A percentile compares a stretch with the other conserved stretches of the same genome.
phyloP scores from a whole-genome alignment of 371 early-diverging fungal species.

The Mucor indicus region DNA sequence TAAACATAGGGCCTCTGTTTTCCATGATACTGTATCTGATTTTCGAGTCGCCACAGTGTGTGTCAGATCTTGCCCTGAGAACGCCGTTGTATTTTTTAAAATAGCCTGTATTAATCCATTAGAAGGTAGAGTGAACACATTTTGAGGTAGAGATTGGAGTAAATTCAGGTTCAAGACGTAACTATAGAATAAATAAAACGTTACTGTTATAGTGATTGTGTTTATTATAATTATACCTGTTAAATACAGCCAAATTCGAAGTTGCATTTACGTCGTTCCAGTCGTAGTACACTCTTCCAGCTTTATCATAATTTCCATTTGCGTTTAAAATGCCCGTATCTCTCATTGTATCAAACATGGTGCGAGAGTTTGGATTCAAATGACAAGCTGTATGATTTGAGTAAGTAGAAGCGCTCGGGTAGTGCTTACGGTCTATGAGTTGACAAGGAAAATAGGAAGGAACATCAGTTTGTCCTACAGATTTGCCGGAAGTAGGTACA shows the following conservation, averaged over 20 bases:
- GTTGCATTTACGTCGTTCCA: slow-evolving; percentile 64
- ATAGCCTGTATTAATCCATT: slow-evolving; percentile 34
- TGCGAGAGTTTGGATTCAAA: slow-evolving; percentile 38
- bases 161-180: slow-evolving; percentile 46
- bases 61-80: slow-evolving; percentile 43
- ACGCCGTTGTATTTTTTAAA: slow-evolving; percentile 11
- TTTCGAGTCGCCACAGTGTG: slow-evolving; percentile 27
- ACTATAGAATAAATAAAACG: slow-evolving; percentile 16
- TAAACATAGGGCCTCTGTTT: slow-evolving; percentile 56
- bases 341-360: slow-evolving; percentile 31
- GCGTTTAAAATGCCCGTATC: slow-evolving; percentile 31
- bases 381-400: slow-evolving; percentile 66
- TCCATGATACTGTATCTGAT: slow-evolving; percentile 18
- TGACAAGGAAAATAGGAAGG: slow-evolving; percentile 75
- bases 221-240: slow-evolving; percentile 45
- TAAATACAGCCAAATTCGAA: slow-evolving; percentile 68
- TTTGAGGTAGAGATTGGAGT: slow-evolving; percentile 29
- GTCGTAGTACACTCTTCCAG: slow-evolving; percentile 67
- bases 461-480: slow-evolving; percentile 30
- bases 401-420: slow-evolving; percentile 49
- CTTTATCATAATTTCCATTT: slow-evolving; percentile 42
- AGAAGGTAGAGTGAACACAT: slow-evolving; percentile 24
- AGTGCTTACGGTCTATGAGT: slow-evolving; percentile 37
- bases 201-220: neutral
- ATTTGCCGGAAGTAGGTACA: slow-evolving; percentile 26